Base-by-base conservation (phyloP, 768 basidiomycete genomes). In the Tephrocybe sp. region DNA sequence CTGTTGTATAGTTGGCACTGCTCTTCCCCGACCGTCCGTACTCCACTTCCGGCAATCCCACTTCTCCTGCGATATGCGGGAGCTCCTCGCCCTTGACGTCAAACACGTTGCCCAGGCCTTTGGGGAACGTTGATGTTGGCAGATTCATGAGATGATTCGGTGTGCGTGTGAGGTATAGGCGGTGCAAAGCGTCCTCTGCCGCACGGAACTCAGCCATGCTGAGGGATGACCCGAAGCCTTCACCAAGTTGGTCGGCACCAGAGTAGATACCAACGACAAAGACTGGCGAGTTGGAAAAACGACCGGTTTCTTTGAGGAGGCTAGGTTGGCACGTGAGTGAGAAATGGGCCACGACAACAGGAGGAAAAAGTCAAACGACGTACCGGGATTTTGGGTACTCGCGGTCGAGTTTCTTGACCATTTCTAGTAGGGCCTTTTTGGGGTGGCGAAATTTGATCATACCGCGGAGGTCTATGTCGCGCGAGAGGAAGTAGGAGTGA, bases 231-330 rank as follows among this genome's bases (percentile, higher is more conserved):
- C 97, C 97, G 61, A 94, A 92, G 12, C 94, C 94, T 68, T 99
- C 94, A 4, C 94, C 92, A 2, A 99, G 80, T 67, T 97, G 82
- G 64, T 82, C 90, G 50, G 69, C 74, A 33, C 84, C 92, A 19
- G 84, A 90, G 65, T 81, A 98, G 51, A 97, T 87, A 15, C 93
- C 97, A n/a, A 95, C 87, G n/a, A 97, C 88, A 66, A 88, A 99
- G 31, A 94, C 78, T 1, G 97, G 94, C 3, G 92, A 86, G 58
- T 90, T 89, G 1, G 91, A 88, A 57, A 83, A 84, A 39, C 94
- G 86, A 62, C 97, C 97, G 0, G 94, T 93, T 66, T 97, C 94
- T 62, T 88, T 92, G 50, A 99, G 71, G 46, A 99, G 67, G 64
- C 93, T 94, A 25, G 15, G 39, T n/a, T 21, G 13, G 10, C 49